A percentile compares a stretch with the other conserved stretches of the same genome.
phyloP scores from a whole-genome alignment of 2,329 filamentous ascomycete genomes.

The Podosphaera xanthii region DNA sequence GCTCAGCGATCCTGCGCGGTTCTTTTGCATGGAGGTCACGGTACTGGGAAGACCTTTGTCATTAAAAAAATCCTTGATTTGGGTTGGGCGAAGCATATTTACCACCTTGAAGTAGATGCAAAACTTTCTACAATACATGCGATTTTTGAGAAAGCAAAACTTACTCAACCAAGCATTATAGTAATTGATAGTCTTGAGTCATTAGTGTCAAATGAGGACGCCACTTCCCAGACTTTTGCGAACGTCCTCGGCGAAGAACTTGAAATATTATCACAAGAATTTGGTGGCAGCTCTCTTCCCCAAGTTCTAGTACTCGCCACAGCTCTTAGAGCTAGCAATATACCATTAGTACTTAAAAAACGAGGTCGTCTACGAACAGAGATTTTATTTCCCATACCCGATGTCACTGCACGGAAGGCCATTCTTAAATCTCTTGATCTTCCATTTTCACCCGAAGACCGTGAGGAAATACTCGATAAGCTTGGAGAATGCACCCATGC shows the following conservation, averaged over 20 bases:
- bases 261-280: conserved; percentile 25
- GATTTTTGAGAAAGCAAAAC: conserved; percentile 44
- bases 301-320: conserved; percentile 53
- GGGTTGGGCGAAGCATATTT: conserved; percentile 43
- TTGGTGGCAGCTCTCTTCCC: conserved; percentile 16
- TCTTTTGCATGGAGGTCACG: conserved; percentile 51
- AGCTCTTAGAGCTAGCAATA: conserved; percentile 46
- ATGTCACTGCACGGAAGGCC: conserved; percentile 43
- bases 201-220: conserved; percentile 37
- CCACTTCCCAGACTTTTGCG: conserved; percentile 26
- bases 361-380: conserved; percentile 40
- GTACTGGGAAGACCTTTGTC: conserved; percentile 65
- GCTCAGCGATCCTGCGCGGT: conserved; percentile 17
- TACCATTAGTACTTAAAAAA: conserved; percentile 46
- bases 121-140: conserved; percentile 39
- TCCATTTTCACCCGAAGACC: conserved; percentile 23
- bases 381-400: conserved; percentile 57
- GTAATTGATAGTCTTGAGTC: conserved; percentile 58
- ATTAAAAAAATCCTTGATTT: conserved; percentile 42
- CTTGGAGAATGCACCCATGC: conserved; percentile 64
- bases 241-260: conserved; percentile 30
- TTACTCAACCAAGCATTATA: conserved; percentile 51
- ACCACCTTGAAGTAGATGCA: conserved; percentile 32
- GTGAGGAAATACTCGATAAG: conserved; percentile 28
- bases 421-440: conserved; percentile 37